Evolutionary conservation across 306 rosid species (phyloP).

Genomic region (Castanopsis chinensis): DNA sequence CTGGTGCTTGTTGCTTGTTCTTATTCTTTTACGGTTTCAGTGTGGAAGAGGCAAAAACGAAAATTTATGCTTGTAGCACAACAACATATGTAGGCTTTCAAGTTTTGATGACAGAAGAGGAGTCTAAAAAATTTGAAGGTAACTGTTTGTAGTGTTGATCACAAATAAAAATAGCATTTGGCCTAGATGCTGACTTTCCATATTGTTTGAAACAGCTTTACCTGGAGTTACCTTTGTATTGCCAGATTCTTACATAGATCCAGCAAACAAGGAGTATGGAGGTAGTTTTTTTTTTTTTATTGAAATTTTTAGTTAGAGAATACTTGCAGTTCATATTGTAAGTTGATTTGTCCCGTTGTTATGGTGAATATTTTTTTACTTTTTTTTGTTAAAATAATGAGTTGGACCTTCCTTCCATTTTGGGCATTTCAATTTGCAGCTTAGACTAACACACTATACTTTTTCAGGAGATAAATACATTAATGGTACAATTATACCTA

Average conservation of each 20-base stretch:
- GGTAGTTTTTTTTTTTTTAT: conserved; percentile 34
- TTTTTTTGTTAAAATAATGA: background rate
- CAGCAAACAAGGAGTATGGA: conserved; percentile 81
- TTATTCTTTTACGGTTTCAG: conserved; percentile 36
- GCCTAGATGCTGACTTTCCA: background rate
- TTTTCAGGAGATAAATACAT: conserved; percentile 79
- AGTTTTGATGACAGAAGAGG: conserved; percentile 72
- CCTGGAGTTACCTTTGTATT: conserved; percentile 78
- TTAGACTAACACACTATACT: conserved; percentile 6
- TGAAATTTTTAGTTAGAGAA: background rate
- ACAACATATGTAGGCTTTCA: conserved; percentile 84
- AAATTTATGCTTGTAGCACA: conserved; percentile 89
- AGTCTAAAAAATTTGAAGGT: conserved; percentile 79
- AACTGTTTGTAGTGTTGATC: conserved; percentile 1
- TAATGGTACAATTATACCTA: conserved; percentile 73
- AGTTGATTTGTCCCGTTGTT: conserved; percentile 5
- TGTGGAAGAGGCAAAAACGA: conserved; percentile 82
- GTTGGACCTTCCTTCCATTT: background rate
- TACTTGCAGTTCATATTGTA: background rate
- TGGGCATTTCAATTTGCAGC: background rate
- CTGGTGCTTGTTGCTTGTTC: background rate
- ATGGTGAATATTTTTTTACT: background rate
- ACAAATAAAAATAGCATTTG: conserved; percentile 1
- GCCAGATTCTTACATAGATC: conserved; percentile 84
- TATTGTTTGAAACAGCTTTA: conserved; percentile 40